Evolutionary conservation across 306 rosid genomes (phyloP).

Genomic region (Argentina anserina): DNA sequence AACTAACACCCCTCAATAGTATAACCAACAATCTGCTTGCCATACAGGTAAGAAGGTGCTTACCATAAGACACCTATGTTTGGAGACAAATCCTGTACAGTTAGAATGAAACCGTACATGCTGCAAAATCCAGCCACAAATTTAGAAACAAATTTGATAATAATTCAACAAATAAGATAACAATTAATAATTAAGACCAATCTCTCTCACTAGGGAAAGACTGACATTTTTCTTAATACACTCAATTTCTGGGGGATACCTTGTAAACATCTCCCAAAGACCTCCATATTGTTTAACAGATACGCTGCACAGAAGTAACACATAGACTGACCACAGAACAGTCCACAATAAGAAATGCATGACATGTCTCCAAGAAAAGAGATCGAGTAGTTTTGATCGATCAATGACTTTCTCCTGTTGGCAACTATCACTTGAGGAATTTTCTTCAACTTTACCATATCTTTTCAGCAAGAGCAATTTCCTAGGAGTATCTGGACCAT

Average conservation of each 20-base stretch:
- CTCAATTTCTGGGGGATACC: conserved; percentile 38
- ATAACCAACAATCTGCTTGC: conserved; percentile 5
- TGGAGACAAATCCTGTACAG: conserved; percentile 88
- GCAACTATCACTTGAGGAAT: conserved; percentile 33
- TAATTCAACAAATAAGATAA: conserved; percentile 2
- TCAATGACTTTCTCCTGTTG: conserved; percentile 37
- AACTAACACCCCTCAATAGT: conserved; percentile 16
- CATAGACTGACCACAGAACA: conserved; percentile 65
- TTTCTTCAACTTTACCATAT: conserved; percentile 36
- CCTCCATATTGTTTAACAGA: conserved; percentile 70
- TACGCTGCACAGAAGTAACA: conserved; percentile 65
- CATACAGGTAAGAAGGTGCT: conserved; percentile 28
- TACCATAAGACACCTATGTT: conserved; percentile 91
- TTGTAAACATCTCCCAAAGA: conserved; percentile 76
- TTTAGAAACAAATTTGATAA: conserved; percentile 20
- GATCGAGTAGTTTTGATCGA: conserved; percentile 25
- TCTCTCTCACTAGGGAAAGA: background rate
- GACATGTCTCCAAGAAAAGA: conserved; percentile 64
- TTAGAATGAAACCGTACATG: conserved; percentile 89
- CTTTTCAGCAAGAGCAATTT: conserved; percentile 46
- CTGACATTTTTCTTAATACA: background rate
- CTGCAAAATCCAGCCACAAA: conserved; percentile 50
- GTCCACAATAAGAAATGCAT: conserved; percentile 53
- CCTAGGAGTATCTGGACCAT: conserved; percentile 85
- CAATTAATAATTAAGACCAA: background rate